Conservation (phyloP, 257 asterid species). For the Ballota nigra region DNA sequence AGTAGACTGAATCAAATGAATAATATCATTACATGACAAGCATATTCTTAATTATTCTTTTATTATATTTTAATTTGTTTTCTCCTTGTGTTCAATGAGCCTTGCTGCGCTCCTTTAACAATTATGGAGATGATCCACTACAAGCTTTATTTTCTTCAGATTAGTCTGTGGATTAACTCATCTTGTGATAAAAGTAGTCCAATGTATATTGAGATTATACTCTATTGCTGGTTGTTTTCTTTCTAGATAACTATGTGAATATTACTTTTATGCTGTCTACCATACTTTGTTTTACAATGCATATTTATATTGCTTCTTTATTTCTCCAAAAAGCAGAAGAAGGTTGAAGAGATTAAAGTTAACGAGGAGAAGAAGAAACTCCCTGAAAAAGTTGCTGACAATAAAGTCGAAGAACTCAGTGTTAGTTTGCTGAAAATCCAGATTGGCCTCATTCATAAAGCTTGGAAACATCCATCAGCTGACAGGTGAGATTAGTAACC, state of each 20-base stretch:
- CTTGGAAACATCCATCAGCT: constrained; percentile 95
- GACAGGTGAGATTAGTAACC: constrained; percentile 56
- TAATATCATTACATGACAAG: not conserved
- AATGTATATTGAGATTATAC: not conserved
- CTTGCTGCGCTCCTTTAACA: not conserved
- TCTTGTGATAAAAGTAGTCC: not conserved
- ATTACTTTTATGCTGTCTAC: not conserved
- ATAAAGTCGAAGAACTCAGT: constrained; percentile 59
- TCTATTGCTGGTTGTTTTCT: constrained; percentile 12
- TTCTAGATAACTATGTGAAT: not conserved
- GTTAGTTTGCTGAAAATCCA: constrained; percentile 88
- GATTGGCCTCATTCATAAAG: constrained; percentile 80
- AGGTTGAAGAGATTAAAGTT: constrained; percentile 50
- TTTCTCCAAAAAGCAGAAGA: constrained; percentile 32
- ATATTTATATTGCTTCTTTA: constrained; percentile 12
- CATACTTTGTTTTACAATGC: not conserved
- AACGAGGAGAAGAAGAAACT: constrained; percentile 56
- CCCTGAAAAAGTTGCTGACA: constrained; percentile 52
- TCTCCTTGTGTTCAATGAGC: not conserved
- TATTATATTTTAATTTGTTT: not conserved
- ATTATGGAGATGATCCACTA: not conserved
- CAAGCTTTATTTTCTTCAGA: not conserved
- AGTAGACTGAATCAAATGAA: not conserved
- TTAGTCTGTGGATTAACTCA: not conserved
- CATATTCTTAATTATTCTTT: not conserved